phyloP scores from a whole-genome alignment of 352 stramenopile genomes.

The Globisporangium viniferum region DNA sequence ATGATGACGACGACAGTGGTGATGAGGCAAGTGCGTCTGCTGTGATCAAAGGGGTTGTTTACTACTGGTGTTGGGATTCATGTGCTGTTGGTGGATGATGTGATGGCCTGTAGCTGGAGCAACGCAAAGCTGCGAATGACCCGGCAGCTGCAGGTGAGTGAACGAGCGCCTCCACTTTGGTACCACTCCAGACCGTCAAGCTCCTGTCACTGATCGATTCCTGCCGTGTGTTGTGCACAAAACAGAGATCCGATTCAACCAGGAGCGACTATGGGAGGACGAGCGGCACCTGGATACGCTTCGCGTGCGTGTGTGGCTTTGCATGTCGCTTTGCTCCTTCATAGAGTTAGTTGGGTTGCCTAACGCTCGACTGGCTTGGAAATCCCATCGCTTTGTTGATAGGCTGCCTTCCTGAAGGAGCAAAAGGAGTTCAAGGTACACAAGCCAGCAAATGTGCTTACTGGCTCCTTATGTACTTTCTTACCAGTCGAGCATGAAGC shows the following conservation, averaged over 20 bases:
- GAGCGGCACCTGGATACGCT: slow-evolving; percentile 32
- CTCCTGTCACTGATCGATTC: neutral
- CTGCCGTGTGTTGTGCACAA: neutral
- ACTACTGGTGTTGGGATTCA: neutral
- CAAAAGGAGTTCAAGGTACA: slow-evolving; percentile 33
- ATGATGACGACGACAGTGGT: neutral
- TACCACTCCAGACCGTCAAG: no score
- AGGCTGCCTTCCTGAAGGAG: slow-evolving; percentile 31
- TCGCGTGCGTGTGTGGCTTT: slow-evolving; percentile 16
- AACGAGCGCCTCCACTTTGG: neutral
- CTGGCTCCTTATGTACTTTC: no score
- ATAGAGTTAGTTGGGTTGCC: neutral
- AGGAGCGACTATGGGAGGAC: slow-evolving; percentile 27
- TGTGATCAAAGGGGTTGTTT: neutral
- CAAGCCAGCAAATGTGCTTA: neutral
- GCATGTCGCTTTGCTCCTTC: neutral
- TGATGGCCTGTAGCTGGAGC: neutral
- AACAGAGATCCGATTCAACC: slow-evolving; percentile 18
- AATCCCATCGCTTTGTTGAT: neutral
- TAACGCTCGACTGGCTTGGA: neutral
- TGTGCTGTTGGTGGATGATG: neutral
- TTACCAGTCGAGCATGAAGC: neutral
- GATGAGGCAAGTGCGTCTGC: slow-evolving; percentile 1
- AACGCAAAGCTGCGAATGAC: neutral
- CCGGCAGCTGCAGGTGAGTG: neutral